Conservation (phyloP, 2,329 filamentous ascomycete species). For the Tolypocladium sp. region DNA sequence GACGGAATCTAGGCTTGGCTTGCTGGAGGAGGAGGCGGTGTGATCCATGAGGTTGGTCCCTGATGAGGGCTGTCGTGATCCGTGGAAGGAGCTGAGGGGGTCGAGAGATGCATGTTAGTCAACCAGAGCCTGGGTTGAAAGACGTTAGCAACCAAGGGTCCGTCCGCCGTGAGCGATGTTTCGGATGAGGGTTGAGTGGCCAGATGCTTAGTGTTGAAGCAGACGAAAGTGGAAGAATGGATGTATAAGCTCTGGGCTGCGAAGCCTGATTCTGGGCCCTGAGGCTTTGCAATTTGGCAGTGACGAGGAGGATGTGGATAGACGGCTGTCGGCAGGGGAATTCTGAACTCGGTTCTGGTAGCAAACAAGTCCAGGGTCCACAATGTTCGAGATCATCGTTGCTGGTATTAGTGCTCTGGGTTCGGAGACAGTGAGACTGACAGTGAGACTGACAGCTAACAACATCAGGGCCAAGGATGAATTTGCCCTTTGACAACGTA, state of each 20-base stretch:
- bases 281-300: neutral
- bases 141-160: neutral
- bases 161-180: neutral
- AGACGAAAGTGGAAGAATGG: neutral
- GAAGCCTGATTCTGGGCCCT: neutral
- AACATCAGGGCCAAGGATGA: neutral
- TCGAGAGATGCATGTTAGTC: too few species aligned
- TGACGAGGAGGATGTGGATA: neutral
- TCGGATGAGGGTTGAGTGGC: neutral
- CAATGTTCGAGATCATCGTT: neutral
- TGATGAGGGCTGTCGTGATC: too few species aligned
- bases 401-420: neutral
- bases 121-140: neutral
- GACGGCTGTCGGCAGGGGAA: neutral
- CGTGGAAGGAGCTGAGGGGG: too few species aligned
- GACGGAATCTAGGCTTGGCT: neutral
- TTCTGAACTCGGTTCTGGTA: neutral
- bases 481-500: neutral
- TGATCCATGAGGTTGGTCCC: neutral
- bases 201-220: neutral
- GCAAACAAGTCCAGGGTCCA: neutral
- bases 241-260: neutral
- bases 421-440: neutral
- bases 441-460: neutral
- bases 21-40: neutral